A percentile compares a stretch with the other conserved stretches of the same genome.
phyloP scores from a whole-genome alignment of 768 basidiomycete genomes.

The Mycena metata region DNA sequence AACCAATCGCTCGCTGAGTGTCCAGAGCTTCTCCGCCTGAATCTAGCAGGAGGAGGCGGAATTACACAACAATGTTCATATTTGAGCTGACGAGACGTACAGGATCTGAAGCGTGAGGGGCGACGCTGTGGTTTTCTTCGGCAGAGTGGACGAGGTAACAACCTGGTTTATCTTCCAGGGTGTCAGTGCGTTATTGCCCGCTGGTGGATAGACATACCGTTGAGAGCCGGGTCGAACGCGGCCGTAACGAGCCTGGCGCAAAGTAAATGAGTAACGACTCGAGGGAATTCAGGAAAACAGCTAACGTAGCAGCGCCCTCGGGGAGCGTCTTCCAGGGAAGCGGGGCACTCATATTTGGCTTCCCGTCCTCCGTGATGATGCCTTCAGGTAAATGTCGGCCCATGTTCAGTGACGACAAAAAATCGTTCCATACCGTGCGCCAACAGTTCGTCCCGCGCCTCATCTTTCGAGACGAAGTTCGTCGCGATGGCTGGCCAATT shows the following conservation, averaged over 20 bases:
- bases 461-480: conserved; percentile 20
- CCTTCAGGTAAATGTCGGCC: background rate
- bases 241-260: conserved; percentile 17
- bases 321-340: conserved; percentile 32
- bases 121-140: conserved; percentile 16
- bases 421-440: conserved; percentile 10
- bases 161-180: conserved; percentile 22
- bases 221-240: conserved; percentile 34
- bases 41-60: too few species aligned
- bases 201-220: background rate
- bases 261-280: background rate
- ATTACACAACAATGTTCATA: too few species aligned
- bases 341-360: background rate
- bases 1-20: conserved; percentile 29
- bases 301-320: conserved; percentile 32
- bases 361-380: conserved; percentile 28
- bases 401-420: too few species aligned
- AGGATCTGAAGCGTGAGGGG: conserved; percentile 23
- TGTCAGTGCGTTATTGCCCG: background rate
- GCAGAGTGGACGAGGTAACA: conserved; percentile 18
- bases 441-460: conserved; percentile 4
- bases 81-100: too few species aligned
- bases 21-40: conserved; percentile 32
- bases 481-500: conserved; percentile 20
- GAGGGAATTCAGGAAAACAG: background rate